phyloP scores from a whole-genome alignment of 495 filamentous ascomycete species.

The Aspergillus olivimuriae region DNA sequence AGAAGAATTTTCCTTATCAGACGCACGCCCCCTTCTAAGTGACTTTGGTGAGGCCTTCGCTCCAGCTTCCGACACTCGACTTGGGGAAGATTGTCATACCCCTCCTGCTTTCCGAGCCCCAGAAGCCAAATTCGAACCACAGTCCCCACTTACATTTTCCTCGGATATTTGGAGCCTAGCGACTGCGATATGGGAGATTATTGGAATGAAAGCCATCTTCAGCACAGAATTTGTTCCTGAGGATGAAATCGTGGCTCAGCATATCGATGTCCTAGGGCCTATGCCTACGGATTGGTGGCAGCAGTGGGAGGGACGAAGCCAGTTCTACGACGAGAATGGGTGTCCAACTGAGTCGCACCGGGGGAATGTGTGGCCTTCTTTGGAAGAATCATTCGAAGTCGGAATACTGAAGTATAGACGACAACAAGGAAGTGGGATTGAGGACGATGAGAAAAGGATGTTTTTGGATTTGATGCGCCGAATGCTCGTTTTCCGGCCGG shows the following conservation, averaged over 20 bases:
- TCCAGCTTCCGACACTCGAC: slow-evolving; percentile 14
- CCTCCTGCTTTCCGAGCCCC: slow-evolving; percentile 23
- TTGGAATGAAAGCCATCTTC: slow-evolving; percentile 30
- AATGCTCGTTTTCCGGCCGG: slow-evolving; percentile 21
- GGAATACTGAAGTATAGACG: slow-evolving; percentile 24
- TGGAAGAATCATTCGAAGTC: slow-evolving; percentile 24
- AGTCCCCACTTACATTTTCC: slow-evolving; percentile 21
- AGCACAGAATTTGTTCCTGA: slow-evolving; percentile 18
- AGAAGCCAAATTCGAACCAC: slow-evolving; percentile 27
- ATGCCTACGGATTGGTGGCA: slow-evolving; percentile 28
- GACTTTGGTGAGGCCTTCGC: slow-evolving; percentile 33
- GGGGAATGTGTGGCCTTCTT: slow-evolving; percentile 15
- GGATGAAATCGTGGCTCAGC: slow-evolving; percentile 22
- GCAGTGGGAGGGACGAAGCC: slow-evolving; percentile 17
- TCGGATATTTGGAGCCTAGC: slow-evolving; percentile 35
- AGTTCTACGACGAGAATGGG: slow-evolving; percentile 23
- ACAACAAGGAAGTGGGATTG: slow-evolving; percentile 10
- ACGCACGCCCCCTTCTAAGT: slow-evolving; percentile 21
- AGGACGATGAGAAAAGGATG: slow-evolving; percentile 16
- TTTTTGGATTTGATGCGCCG: slow-evolving; percentile 28
- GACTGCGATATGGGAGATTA: slow-evolving; percentile 30
- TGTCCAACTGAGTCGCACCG: slow-evolving; percentile 11
- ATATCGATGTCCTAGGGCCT: slow-evolving; percentile 26
- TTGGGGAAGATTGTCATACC: slow-evolving; percentile 26
- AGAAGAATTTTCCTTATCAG: slow-evolving; percentile 19